These are phyloP conservation scores for Kwoniella europaea DNA, from an alignment of 768 basidiomycete genomes.

Conservation along the genomic window DNA sequence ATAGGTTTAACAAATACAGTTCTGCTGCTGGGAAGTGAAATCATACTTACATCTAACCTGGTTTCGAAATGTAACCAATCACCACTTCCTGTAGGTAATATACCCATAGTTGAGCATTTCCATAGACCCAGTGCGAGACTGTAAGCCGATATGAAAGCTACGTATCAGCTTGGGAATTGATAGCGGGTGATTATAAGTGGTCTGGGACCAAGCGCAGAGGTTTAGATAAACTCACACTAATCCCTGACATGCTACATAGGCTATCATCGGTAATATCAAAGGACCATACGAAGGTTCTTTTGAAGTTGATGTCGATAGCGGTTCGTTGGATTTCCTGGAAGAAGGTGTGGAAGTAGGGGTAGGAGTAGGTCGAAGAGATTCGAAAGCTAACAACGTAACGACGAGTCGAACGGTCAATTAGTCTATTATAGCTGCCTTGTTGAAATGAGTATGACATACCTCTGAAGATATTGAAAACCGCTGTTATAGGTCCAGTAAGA, in stretches of 20 bases:
- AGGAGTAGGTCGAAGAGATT: constrained; percentile 66
- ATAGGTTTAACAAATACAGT: no score
- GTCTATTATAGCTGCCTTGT: no score
- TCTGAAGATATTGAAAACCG: constrained; percentile 74
- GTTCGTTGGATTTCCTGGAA: constrained; percentile 7
- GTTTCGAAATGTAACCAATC: constrained; percentile 96
- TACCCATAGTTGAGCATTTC: constrained; percentile 92
- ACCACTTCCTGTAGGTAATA: constrained; percentile 85
- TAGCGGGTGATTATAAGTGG: neutral
- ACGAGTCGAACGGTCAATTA: no score
- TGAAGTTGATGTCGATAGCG: neutral
- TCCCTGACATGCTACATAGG: constrained; percentile 53
- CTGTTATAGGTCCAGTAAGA: constrained; percentile 82
- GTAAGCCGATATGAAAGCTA: constrained; percentile 56
- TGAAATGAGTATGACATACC: constrained; percentile 62
- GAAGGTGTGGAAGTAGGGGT: constrained; percentile 4
- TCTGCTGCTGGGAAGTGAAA: no score
- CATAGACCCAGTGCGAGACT: constrained; percentile 84
- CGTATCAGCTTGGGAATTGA: constrained; percentile 1
- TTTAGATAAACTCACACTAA: constrained; percentile 48
- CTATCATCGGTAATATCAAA: constrained; percentile 45
- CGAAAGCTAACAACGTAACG: constrained; percentile 62
- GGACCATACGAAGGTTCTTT: constrained; percentile 38
- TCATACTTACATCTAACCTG: constrained; percentile 67
- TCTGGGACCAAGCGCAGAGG: neutral